phyloP scores from a whole-genome alignment of 2,329 filamentous ascomycete species.

The Delphinella strobiligena region DNA sequence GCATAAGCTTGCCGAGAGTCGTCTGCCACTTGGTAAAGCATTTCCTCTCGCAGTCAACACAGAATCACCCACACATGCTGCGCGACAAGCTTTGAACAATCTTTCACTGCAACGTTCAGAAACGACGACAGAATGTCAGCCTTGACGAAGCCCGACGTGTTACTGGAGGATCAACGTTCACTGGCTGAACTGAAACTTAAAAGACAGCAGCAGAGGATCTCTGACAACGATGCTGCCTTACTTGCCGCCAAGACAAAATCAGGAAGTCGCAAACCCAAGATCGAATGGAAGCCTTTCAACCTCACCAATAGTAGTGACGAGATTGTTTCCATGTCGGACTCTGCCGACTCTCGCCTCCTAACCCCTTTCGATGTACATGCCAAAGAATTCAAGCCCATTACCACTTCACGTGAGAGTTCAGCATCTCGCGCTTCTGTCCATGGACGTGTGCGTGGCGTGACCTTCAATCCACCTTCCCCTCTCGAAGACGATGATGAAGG shows the following conservation, averaged over 20 bases:
- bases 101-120: not conserved
- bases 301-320: slow-evolving; percentile 11
- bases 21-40: not conserved
- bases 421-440: too few species aligned
- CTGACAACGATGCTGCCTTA: slow-evolving; percentile 18
- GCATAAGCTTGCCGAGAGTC: not conserved
- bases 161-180: slow-evolving; percentile 6
- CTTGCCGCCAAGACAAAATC: not conserved
- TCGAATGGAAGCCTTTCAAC: slow-evolving; percentile 18
- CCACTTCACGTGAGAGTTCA: slow-evolving; percentile 12
- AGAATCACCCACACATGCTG: not conserved
- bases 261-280: slow-evolving; percentile 13
- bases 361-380: slow-evolving; percentile 16
- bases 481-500: slow-evolving; percentile 2
- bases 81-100: too few species aligned
- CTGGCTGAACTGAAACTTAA: slow-evolving; percentile 16
- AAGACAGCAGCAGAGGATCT: slow-evolving; percentile 21
- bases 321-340: slow-evolving; percentile 8
- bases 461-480: too few species aligned
- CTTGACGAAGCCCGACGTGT: not conserved
- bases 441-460: too few species aligned
- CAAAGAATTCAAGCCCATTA: slow-evolving; percentile 18
- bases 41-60: not conserved
- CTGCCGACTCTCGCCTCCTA: not conserved
- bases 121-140: not conserved